Conservation (phyloP, 495 filamentous ascomycete genomes). For the Penicillium roqueforti region DNA sequence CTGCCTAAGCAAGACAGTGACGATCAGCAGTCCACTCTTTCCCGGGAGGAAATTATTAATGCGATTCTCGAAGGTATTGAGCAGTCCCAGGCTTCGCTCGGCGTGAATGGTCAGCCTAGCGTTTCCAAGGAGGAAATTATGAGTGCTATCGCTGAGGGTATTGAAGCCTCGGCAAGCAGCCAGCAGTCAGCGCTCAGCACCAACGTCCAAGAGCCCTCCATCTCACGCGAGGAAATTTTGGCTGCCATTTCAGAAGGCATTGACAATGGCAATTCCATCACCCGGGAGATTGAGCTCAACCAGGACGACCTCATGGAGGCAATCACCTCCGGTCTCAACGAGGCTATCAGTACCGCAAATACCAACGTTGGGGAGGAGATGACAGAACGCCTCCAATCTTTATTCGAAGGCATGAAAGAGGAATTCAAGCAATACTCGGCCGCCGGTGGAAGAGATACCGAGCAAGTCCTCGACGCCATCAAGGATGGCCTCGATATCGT, state of each 20-base stretch:
- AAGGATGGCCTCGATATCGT: slow-evolving; percentile 81
- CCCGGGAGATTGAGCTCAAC: slow-evolving; percentile 57
- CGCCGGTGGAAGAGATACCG: slow-evolving; percentile 69
- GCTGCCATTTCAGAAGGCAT: slow-evolving; percentile 56
- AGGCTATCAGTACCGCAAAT: slow-evolving; percentile 47
- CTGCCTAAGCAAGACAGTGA: neutral
- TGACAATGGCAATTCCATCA: slow-evolving; percentile 43
- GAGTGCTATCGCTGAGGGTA: slow-evolving; percentile 20
- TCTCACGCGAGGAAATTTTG: slow-evolving; percentile 52
- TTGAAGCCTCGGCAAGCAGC: slow-evolving; percentile 12
- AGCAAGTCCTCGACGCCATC: slow-evolving; percentile 77
- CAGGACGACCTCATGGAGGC: slow-evolving; percentile 64
- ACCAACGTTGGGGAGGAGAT: slow-evolving; percentile 59
- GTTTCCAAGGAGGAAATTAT: slow-evolving; percentile 44
- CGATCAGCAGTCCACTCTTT: neutral
- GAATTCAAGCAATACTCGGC: slow-evolving; percentile 72
- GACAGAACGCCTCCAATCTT: slow-evolving; percentile 66
- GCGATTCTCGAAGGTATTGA: slow-evolving; percentile 43
- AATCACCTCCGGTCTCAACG: slow-evolving; percentile 54
- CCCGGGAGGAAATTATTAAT: slow-evolving; percentile 39
- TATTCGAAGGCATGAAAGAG: slow-evolving; percentile 68
- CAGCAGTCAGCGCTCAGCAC: slow-evolving; percentile 22
- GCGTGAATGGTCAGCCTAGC: slow-evolving; percentile 12
- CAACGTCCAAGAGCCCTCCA: slow-evolving; percentile 21
- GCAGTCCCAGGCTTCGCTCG: neutral